These are phyloP conservation scores for Calcarisporium arbuscula DNA, from an alignment of 2,329 filamentous ascomycete genomes.

Conservation along the genomic window DNA sequence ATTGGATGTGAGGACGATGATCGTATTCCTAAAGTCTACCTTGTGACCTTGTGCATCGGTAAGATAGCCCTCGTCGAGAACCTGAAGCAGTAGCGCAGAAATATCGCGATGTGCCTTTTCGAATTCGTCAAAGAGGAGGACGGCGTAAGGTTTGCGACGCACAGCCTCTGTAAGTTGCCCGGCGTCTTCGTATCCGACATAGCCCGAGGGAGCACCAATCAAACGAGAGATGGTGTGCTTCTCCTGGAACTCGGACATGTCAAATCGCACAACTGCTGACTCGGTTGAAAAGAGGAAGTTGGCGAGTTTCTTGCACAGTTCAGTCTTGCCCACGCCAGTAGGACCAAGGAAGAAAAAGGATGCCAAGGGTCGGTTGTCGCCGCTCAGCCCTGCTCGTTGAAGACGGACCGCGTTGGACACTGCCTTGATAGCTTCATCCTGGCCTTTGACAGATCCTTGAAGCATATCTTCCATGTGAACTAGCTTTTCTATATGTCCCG, in stretches of 20 bases:
- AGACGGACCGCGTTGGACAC: conserved; percentile 91
- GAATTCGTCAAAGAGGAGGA: conserved; percentile 93
- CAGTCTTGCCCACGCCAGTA: conserved; percentile 94
- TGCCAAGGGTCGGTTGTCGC: conserved; percentile 84
- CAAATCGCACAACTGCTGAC: conserved; percentile 84
- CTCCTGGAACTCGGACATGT: conserved; percentile 97
- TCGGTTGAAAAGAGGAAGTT: conserved; percentile 90
- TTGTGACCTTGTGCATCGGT: conserved; percentile 95
- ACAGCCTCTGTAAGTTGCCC: conserved; percentile 95
- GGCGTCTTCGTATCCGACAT: conserved; percentile 94
- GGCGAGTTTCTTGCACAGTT: conserved; percentile 93
- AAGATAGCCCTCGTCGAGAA: conserved; percentile 91
- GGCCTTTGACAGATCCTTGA: conserved; percentile 76
- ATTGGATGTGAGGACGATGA: conserved; percentile 95
- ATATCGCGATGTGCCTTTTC: conserved; percentile 97
- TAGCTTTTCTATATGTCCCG: conserved; percentile 88
- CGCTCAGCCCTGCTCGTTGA: conserved; percentile 85
- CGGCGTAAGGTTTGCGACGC: conserved; percentile 87
- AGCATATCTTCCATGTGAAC: conserved; percentile 93
- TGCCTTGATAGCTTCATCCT: conserved; percentile 86
- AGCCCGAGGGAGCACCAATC: conserved; percentile 88
- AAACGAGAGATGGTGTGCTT: conserved; percentile 92
- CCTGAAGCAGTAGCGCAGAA: conserved; percentile 82
- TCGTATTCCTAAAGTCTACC: conserved; percentile 92
- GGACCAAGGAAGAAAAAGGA: conserved; percentile 98